phyloP scores from a whole-genome alignment of 768 basidiomycete genomes.

The Galerina sulciceps region DNA sequence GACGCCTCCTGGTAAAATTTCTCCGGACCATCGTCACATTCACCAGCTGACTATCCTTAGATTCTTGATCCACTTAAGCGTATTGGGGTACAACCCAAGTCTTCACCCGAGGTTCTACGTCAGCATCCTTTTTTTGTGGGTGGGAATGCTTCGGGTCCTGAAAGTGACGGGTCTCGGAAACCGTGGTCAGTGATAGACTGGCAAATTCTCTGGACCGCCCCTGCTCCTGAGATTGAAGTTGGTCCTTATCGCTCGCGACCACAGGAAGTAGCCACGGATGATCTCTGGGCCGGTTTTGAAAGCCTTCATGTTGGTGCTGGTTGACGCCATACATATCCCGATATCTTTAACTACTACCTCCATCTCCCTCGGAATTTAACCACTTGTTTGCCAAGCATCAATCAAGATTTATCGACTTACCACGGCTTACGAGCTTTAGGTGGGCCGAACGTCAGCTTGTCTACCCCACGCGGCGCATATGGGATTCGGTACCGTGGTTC shows the following conservation, averaged over 20 bases:
- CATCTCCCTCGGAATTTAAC: not conserved
- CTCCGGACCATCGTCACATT: not conserved
- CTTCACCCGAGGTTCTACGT: slow-evolving; percentile 49
- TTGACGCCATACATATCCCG: slow-evolving; percentile 2
- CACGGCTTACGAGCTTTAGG: slow-evolving; percentile 6
- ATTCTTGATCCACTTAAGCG: slow-evolving; percentile 62
- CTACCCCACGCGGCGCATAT: slow-evolving; percentile 7
- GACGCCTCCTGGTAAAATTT: slow-evolving; percentile 69
- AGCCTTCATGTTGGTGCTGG: slow-evolving; percentile 19
- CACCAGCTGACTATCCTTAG: slow-evolving; percentile 34
- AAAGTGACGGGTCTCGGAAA: slow-evolving; percentile 10
- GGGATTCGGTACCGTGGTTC: slow-evolving; percentile 19
- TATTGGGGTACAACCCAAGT: slow-evolving; percentile 56
- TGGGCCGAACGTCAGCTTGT: not conserved
- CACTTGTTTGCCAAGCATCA: slow-evolving; percentile 1
- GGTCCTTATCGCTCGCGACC: slow-evolving; percentile 43
- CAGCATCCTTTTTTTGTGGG: slow-evolving; percentile 63
- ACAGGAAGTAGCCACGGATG: slow-evolving; percentile 13
- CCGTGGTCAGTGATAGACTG: slow-evolving; percentile 50
- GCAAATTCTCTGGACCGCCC: slow-evolving; percentile 68
- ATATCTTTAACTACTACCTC: not conserved
- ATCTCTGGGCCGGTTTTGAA: slow-evolving; percentile 27
- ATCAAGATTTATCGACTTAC: slow-evolving; percentile 1
- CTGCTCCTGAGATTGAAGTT: slow-evolving; percentile 58
- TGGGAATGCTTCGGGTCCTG: slow-evolving; percentile 5